Base-by-base conservation (phyloP, 306 rosid genomes). In the Begonia peltatifolia region DNA sequence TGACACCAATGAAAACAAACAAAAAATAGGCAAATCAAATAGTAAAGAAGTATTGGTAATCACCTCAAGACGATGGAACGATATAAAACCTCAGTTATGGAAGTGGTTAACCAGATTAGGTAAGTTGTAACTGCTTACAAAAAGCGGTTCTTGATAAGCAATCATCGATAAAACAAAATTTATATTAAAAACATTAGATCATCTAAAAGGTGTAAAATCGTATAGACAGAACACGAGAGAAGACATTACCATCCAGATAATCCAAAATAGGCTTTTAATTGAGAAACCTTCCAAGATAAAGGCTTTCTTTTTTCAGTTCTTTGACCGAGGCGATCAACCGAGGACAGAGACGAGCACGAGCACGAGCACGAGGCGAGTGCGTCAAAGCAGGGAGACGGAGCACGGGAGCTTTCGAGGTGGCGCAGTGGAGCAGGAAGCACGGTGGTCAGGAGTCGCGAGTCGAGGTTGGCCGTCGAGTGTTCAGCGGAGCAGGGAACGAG, bases 211-310 rank as follows among this genome's bases (percentile, higher is more conserved):
- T 3, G 2, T 20, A 3, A 20, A 48, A 41, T 54, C 54, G 22
- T 60, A 10, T 54, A 43, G 13, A n/a, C n/a, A 54, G 30, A 53
- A 65, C 30, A 41, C 30, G 52, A 43, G 5, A 46, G 49, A 52
- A 5, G 52, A 57, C 58, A 30, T 79, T 79, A 90, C 99, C 99
- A 94, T 74, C 99, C 99, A 41, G 94, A 90, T 79, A 90, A 71
- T 62, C 94, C 95, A 69, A 90, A 81, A 77, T 90, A 90, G 56
- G 87, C 78, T 69, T 83, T 86, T 62, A 90, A 46, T 75, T 73
- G 79, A 14, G 94, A 73, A 49, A 73, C 74, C 10, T 84, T 83
- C 83, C 92, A 77, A 65, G 81, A 61, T 71, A 73, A 66, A 41
- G 16, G 56, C 14, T 76, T 64, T 20, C 71, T 41, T 72, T 71